A percentile compares a stretch with the other conserved stretches of the same genome.
phyloP scores from a whole-genome alignment of 192 early-diverging fungal species.

The Mortierella alpina region DNA sequence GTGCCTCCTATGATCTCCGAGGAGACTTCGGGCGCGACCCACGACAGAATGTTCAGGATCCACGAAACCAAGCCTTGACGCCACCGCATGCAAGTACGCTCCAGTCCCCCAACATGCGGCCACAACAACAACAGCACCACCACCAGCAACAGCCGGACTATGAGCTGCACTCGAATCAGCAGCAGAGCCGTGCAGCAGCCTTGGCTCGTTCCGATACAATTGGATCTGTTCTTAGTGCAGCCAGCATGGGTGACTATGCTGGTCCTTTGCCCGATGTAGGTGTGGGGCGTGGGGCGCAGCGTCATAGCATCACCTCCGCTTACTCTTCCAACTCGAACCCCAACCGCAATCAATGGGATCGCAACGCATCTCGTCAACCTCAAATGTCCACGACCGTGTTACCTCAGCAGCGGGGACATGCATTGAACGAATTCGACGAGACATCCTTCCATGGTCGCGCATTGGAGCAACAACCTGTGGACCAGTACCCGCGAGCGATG shows the following conservation, averaged over 20 bases:
- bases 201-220: constrained; percentile 42
- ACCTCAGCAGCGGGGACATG: constrained; percentile 12
- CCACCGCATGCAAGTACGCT: neutral
- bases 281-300: constrained; percentile 13
- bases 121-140: constrained; percentile 16
- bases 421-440: constrained; percentile 6
- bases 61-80: constrained; percentile 8
- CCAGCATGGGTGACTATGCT: constrained; percentile 33
- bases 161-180: constrained; percentile 11
- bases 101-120: neutral
- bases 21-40: constrained; percentile 32
- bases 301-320: constrained; percentile 41
- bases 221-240: constrained; percentile 33
- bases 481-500: constrained; percentile 23
- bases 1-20: constrained; percentile 24
- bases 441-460: neutral
- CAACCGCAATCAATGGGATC: constrained; percentile 27
- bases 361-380: constrained; percentile 18
- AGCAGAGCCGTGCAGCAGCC: constrained; percentile 7
- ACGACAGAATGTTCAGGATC: constrained; percentile 27
- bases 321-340: constrained; percentile 31
- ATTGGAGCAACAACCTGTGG: constrained; percentile 11
- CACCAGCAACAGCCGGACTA: constrained; percentile 9
- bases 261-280: neutral
- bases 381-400: constrained; percentile 22